Evolutionary conservation across 2,329 filamentous ascomycete genomes (phyloP).

Genomic region (Lasiodiplodia sp.): DNA sequence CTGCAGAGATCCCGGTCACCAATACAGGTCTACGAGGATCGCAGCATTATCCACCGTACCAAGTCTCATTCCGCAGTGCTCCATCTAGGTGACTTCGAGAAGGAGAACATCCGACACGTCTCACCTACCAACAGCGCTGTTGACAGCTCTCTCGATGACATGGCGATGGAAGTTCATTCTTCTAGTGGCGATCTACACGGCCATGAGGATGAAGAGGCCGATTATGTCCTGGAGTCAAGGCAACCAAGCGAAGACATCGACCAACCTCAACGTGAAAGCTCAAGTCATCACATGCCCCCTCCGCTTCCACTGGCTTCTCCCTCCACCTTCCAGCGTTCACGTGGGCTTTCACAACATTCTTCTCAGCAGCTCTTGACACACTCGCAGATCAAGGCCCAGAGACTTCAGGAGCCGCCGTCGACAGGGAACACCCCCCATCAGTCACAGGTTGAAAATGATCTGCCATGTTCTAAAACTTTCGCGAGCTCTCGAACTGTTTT

Average conservation of each 20-base stretch:
- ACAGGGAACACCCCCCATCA: not conserved
- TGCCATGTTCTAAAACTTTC: no score
- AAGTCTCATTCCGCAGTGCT: not conserved
- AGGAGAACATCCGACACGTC: not conserved
- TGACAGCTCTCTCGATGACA: not conserved
- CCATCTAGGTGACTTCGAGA: not conserved
- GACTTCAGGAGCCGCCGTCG: not conserved
- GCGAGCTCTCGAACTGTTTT: not conserved
- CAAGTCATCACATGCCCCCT: not conserved
- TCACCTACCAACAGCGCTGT: not conserved
- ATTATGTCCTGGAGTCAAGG: not conserved
- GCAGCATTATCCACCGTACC: no score
- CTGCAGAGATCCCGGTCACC: not conserved
- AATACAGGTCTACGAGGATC: conserved; percentile 3
- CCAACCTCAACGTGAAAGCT: not conserved
- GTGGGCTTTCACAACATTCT: not conserved
- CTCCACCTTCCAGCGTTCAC: not conserved
- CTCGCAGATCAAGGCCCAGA: not conserved
- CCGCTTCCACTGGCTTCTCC: not conserved
- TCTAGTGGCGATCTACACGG: not conserved
- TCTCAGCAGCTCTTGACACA: not conserved
- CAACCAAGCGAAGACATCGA: not conserved
- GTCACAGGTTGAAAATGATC: not conserved
- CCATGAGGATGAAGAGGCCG: not conserved
- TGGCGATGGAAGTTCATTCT: not conserved